These are phyloP conservation scores for Hansenula sp. DNA, from an alignment of 1,139 yeast species.

Conservation along the genomic window DNA sequence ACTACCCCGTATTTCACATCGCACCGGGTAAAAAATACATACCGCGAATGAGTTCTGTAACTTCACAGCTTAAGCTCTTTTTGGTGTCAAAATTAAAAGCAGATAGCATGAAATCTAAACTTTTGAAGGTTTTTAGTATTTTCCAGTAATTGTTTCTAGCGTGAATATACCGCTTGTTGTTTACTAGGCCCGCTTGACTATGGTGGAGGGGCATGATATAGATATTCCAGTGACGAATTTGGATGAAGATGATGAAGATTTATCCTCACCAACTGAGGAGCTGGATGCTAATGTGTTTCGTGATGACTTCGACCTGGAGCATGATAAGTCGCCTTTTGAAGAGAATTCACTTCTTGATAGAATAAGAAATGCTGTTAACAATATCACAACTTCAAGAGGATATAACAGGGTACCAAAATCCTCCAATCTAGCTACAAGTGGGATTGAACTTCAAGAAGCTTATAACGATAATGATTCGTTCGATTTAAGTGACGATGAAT, in stretches of 20 bases:
- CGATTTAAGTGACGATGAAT: conserved; percentile 23
- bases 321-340: conserved; percentile 12
- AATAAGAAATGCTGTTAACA: conserved; percentile 9
- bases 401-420: conserved; percentile 13
- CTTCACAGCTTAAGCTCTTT: not conserved
- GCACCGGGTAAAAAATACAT: too few relatives aligned
- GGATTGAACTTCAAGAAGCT: conserved; percentile 26
- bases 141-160: too few relatives aligned
- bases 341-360: conserved; percentile 4
- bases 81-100: not conserved
- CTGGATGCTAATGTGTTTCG: conserved; percentile 20
- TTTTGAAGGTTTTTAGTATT: too few relatives aligned
- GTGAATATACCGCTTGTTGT: too few relatives aligned
- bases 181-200: too few relatives aligned
- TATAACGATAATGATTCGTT: conserved; percentile 18
- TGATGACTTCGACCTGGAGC: conserved; percentile 30
- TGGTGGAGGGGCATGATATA: conserved; percentile 30
- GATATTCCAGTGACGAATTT: conserved; percentile 59
- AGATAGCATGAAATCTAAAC: not conserved
- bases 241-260: conserved; percentile 51
- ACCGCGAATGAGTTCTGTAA: not conserved
- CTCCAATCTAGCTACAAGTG: conserved; percentile 12
- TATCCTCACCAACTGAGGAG: conserved; percentile 10
- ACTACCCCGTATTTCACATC: too few relatives aligned
- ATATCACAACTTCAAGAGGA: conserved; percentile 6